Evolutionary conservation across 768 basidiomycete species (phyloP), one percentile per base, ranked within the genome.

Genomic region (Lactarius sanguifluus): DNA sequence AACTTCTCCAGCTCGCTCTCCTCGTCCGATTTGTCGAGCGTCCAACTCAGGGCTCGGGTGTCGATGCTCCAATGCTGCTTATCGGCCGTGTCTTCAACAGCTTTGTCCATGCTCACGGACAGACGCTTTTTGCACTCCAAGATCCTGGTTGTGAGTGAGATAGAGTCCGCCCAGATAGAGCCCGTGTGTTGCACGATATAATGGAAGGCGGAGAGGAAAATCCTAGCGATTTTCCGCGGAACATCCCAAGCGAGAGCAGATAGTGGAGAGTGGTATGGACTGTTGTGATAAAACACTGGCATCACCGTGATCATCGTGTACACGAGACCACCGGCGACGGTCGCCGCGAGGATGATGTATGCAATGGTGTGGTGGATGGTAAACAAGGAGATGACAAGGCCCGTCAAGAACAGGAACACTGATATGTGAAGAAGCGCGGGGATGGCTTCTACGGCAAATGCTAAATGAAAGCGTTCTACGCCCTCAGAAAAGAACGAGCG

Each of bases 341-440:
- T 56, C 16, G 41, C 50, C 5, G 58, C 54, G 4, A 68, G 41
- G 52, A 20, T 20, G 52, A 55, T 13, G 41, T 34, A 52, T 15
- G 64, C 66, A 23, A 68, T 40, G n/a, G 54, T 56, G 45, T 60
- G 58, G 7, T 68, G 64, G 28, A 65, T 59, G 41, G 28, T 38
- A 18, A 65, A 59, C 16, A 65, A 41, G 36, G 64, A 68, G 43
- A 68, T 41, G 64, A 66, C 63, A 3, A 68, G 64, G 18, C 66
- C 66, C 15, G 59, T 43, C 13, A 65, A 40, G 28, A 66, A 68
- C 4, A 65, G 64, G 64, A 65, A 67, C 15, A 67, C 52, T 1
- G 66, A 67, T 1, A 65, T 32, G 20, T 68, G 66, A 36, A 68
- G 47, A 25, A 68, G 64, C 3, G 58, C 23, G 1, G 64, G 58